These are phyloP conservation scores for Xylaria venustula DNA, from an alignment of 495 filamentous ascomycete genomes.

Conservation along the genomic window DNA sequence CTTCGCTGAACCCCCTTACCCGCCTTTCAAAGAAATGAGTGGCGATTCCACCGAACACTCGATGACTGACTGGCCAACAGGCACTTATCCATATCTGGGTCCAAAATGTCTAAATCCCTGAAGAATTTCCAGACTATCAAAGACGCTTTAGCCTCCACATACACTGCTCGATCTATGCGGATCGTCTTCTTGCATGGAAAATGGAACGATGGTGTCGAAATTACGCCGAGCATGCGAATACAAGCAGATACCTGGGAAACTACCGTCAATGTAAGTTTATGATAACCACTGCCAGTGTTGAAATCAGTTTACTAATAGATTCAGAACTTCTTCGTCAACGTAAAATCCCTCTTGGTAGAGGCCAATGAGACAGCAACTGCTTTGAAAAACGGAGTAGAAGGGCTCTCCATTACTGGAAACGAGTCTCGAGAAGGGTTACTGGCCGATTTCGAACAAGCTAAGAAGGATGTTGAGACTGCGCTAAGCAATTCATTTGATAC, in stretches of 20 bases:
- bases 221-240: slow-evolving; percentile 76
- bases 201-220: slow-evolving; percentile 91
- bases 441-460: slow-evolving; percentile 57
- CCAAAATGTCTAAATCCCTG: slow-evolving; percentile 92
- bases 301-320: slow-evolving; percentile 7
- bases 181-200: slow-evolving; percentile 84
- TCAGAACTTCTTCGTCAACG: slow-evolving; percentile 86
- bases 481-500: slow-evolving; percentile 92
- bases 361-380: slow-evolving; percentile 23
- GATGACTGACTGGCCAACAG: slow-evolving; percentile 28
- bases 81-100: slow-evolving; percentile 83
- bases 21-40: background rate
- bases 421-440: slow-evolving; percentile 27
- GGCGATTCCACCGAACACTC: background rate
- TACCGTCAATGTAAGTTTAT: slow-evolving; percentile 59
- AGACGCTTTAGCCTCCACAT: slow-evolving; percentile 71
- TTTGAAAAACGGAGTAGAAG: slow-evolving; percentile 43
- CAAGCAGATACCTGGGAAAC: slow-evolving; percentile 76
- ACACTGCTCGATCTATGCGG: slow-evolving; percentile 76
- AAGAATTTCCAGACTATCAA: slow-evolving; percentile 98
- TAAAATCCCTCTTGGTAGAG: slow-evolving; percentile 56
- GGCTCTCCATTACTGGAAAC: slow-evolving; percentile 36
- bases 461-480: slow-evolving; percentile 62
- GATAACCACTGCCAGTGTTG: background rate
- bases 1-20: no score